phyloP scores from a whole-genome alignment of 2,329 filamentous ascomycete genomes.

The Fusarium duplospermum region DNA sequence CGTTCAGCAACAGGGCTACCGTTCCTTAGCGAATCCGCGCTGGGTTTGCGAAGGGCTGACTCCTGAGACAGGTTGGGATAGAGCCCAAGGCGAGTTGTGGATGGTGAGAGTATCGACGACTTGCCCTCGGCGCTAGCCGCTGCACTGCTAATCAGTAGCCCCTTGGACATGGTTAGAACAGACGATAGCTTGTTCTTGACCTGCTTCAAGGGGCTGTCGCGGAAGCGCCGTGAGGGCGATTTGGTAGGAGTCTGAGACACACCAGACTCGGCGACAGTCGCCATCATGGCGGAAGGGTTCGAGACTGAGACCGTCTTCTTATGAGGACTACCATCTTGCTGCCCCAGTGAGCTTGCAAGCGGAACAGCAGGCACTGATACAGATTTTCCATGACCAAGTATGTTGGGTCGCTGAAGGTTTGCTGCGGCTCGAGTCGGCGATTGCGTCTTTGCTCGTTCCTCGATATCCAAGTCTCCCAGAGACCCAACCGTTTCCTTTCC shows the following conservation, averaged over 20 bases:
- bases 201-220: conserved; percentile 87
- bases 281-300: conserved; percentile 64
- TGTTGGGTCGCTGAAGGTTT: conserved; percentile 32
- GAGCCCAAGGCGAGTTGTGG: conserved; percentile 58
- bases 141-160: conserved; percentile 82
- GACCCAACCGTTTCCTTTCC: conserved; percentile 62
- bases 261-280: conserved; percentile 51
- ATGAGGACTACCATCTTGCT: conserved; percentile 48
- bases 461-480: conserved; percentile 47
- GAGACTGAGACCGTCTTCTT: conserved; percentile 73
- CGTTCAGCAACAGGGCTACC: conserved; percentile 28
- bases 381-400: conserved; percentile 65
- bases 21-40: conserved; percentile 35
- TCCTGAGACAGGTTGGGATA: conserved; percentile 62
- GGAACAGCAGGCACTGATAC: conserved; percentile 69
- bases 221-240: conserved; percentile 66
- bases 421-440: conserved; percentile 23
- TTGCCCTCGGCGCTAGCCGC: conserved; percentile 73
- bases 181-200: conserved; percentile 94
- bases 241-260: conserved; percentile 63
- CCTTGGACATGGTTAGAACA: conserved; percentile 88
- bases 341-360: conserved; percentile 25
- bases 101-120: conserved; percentile 66
- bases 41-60: conserved; percentile 51
- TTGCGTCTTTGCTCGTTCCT: conserved; percentile 9